phyloP scores from a whole-genome alignment of 192 early-diverging fungal genomes.

The Helicostylum pulchrum region DNA sequence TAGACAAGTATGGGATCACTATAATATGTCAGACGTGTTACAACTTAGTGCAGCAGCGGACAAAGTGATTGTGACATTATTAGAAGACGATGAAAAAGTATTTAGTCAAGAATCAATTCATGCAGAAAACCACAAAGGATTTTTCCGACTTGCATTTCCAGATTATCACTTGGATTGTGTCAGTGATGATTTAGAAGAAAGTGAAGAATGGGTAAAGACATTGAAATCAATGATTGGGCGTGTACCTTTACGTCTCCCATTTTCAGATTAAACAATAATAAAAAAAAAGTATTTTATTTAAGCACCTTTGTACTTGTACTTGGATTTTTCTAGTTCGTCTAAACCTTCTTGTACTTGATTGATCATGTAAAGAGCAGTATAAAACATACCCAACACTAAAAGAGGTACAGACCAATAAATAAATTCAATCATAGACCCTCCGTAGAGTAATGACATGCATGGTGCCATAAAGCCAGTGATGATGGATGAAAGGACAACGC shows the following conservation, averaged over 20 bases:
- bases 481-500: background rate
- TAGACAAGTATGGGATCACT: constrained; percentile 18
- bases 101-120: constrained; percentile 18
- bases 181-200: constrained; percentile 25
- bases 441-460: background rate
- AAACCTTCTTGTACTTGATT: background rate
- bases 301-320: constrained; percentile 1
- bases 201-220: constrained; percentile 25
- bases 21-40: constrained; percentile 21
- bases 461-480: background rate
- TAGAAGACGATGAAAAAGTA: constrained; percentile 9
- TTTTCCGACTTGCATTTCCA: constrained; percentile 18
- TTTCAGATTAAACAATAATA: constrained; percentile 7
- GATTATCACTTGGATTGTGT: constrained; percentile 26
- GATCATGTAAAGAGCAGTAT: background rate
- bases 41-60: constrained; percentile 20
- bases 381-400: background rate
- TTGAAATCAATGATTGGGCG: constrained; percentile 24
- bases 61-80: constrained; percentile 17
- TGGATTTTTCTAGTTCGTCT: background rate
- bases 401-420: background rate
- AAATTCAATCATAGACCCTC: background rate
- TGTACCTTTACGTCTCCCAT: constrained; percentile 13
- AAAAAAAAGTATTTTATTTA: background rate
- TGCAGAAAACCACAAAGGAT: constrained; percentile 19